These are phyloP conservation scores for Puccinia brachypodii DNA, from an alignment of 1,284 basidiomycete genomes.

Conservation along the genomic window DNA sequence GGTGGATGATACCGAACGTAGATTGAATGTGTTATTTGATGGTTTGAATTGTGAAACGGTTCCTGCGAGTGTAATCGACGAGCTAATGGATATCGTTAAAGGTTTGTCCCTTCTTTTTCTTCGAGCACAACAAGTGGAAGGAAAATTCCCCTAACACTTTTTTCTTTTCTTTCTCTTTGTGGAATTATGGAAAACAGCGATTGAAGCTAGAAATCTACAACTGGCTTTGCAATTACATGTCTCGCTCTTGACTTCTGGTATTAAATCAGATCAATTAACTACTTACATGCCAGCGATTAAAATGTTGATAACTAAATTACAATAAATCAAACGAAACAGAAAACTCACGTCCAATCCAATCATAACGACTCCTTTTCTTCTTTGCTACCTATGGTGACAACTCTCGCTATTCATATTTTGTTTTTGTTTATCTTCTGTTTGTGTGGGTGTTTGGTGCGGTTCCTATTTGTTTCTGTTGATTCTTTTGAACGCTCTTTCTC, in stretches of 20 bases:
- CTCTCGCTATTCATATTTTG: too few relatives aligned
- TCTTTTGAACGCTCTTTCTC: too few relatives aligned
- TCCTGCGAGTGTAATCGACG: slow-evolving; percentile 53
- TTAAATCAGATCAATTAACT: slow-evolving; percentile 50
- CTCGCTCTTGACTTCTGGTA: slow-evolving; percentile 49
- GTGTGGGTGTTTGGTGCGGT: too few relatives aligned
- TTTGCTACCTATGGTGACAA: too few relatives aligned
- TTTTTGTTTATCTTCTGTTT: too few relatives aligned
- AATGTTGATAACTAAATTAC: slow-evolving; percentile 50
- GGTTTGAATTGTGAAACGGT: slow-evolving; percentile 86
- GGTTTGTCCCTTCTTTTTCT: slow-evolving; percentile 49
- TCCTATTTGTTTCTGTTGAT: too few relatives aligned
- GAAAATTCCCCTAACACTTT: too few relatives aligned
- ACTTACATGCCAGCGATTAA: slow-evolving; percentile 53
- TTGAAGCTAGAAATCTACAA: slow-evolving; percentile 51
- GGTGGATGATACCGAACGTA: slow-evolving; percentile 81
- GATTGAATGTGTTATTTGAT: slow-evolving; percentile 84
- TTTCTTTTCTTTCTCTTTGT: too few relatives aligned
- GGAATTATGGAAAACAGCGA: slow-evolving; percentile 50
- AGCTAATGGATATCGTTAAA: slow-evolving; percentile 56
- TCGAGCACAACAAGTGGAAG: too few relatives aligned
- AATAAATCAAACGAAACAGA: slow-evolving; percentile 5
- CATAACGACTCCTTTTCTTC: too few relatives aligned
- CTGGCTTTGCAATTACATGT: slow-evolving; percentile 52
- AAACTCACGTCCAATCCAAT: too few relatives aligned